phyloP scores from a whole-genome alignment of 1,284 basidiomycete genomes.

The Cystobasidium slooffiae region DNA sequence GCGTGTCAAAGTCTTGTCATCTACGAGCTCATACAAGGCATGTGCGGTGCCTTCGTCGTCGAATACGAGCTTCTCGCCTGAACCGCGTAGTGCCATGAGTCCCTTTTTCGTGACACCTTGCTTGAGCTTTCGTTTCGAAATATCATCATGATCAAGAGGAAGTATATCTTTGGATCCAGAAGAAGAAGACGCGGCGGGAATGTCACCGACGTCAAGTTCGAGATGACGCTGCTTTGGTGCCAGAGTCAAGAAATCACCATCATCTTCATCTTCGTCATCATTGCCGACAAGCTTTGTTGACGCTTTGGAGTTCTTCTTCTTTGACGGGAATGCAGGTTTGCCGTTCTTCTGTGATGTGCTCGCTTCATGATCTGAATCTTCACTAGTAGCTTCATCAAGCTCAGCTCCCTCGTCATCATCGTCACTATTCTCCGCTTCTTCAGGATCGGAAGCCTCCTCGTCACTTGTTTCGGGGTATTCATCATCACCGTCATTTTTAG shows the following conservation, averaged over 20 bases:
- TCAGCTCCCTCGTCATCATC: slow-evolving; percentile 56
- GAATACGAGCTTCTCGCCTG: slow-evolving; percentile 72
- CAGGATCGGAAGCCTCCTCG: slow-evolving; percentile 52
- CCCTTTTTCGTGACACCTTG: slow-evolving; percentile 78
- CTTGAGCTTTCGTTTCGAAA: slow-evolving; percentile 70
- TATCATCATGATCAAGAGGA: slow-evolving; percentile 62
- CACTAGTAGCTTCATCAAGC: slow-evolving; percentile 31
- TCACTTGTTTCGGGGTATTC: slow-evolving; percentile 58
- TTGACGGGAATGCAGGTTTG: slow-evolving; percentile 6
- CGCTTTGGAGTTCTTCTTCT: slow-evolving; percentile 34
- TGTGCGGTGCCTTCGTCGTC: slow-evolving; percentile 81
- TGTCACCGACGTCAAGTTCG: slow-evolving; percentile 59
- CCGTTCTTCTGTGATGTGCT: slow-evolving; percentile 36
- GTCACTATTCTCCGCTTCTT: slow-evolving; percentile 47
- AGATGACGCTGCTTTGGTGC: slow-evolving; percentile 86
- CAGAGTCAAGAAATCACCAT: slow-evolving; percentile 89
- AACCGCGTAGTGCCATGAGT: slow-evolving; percentile 67
- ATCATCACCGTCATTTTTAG: neutral
- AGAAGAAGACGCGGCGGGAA: slow-evolving; percentile 86
- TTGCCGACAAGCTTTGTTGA: slow-evolving; percentile 28
- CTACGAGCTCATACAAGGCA: slow-evolving; percentile 74
- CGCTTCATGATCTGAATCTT: slow-evolving; percentile 56
- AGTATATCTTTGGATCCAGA: slow-evolving; percentile 76
- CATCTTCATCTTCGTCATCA: slow-evolving; percentile 62
- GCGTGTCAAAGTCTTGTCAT: slow-evolving; percentile 69